Base-by-base conservation (phyloP, 179 eudicot genomes). In the Gypsophila paniculata region DNA sequence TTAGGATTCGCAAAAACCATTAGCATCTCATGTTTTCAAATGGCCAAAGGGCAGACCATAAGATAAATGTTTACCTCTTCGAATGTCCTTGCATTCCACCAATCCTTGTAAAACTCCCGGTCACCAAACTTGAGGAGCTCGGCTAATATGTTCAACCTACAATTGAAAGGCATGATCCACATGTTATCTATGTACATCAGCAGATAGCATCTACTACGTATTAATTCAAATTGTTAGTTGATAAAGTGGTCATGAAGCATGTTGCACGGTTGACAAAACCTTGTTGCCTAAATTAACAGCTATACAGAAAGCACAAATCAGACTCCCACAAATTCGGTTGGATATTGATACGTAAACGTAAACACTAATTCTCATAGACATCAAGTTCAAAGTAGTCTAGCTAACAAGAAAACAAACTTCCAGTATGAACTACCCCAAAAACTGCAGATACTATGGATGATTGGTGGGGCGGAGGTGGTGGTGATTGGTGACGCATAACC, bases 51-150 rank as follows among this genome's bases (percentile, higher is more conserved):
- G 48, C 55, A 8, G 22, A 46, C 22, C 12, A 69, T 21, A 17
- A 6, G 10, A 38, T 42, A 67, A 74, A 69, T 71, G 53, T 57
- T 69, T 78, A 93, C 98, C 98, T 93, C 97, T 80, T 94, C 98
- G 74, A 91, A 83, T 32, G 99, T 85, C 80, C 85, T 82, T 52
- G 97, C 99, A 80, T 94, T 91, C 99, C 99, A 94, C 99, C 97
- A 94, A 79, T 94, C 97, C 79, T 91, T 94, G 82, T 94, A 94
- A 77, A 94, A 94, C 79, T 94, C 99, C 75, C 97, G 99, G 74
- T 94, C 99, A 76, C 99, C 99, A 80, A 94, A 94, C 42, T 84
- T 76, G 54, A 91, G 94, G 76, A 94, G 87, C 81, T 94, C 99
- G 22, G 96, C 99, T 70, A 94, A 88, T 82, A 94, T 94, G 74